Conservation (phyloP, 495 filamentous ascomycete genomes). For the Aspergillus bertholletiae region DNA sequence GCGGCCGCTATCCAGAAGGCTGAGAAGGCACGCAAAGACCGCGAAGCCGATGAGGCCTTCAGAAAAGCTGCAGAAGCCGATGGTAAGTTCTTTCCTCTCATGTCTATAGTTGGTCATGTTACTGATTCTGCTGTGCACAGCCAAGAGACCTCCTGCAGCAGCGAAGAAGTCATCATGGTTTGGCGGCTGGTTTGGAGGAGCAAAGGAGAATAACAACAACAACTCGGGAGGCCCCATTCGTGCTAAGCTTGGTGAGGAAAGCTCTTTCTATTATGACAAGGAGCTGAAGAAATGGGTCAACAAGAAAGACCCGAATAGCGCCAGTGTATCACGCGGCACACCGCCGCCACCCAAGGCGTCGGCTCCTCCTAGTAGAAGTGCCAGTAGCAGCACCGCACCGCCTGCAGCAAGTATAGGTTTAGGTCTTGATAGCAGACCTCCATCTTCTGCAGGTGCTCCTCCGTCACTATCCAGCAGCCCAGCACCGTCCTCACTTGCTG, state of each 20-base stretch:
- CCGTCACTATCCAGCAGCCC: conserved; percentile 37
- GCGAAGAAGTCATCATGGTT: conserved; percentile 85
- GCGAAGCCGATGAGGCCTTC: conserved; percentile 70
- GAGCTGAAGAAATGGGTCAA: conserved; percentile 98
- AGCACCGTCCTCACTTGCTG: conserved; percentile 31
- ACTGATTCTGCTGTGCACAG: conserved; percentile 29
- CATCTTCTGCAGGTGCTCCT: conserved; percentile 38
- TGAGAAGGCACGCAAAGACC: conserved; percentile 51
- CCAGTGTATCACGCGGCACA: conserved; percentile 45
- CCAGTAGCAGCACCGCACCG: conserved; percentile 37
- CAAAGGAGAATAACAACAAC: conserved; percentile 65
- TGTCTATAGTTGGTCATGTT: conserved; percentile 1
- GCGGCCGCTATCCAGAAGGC: conserved; percentile 51
- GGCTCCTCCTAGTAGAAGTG: conserved; percentile 37
- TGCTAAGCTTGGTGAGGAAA: conserved; percentile 94
- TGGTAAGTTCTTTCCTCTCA: conserved; percentile 41
- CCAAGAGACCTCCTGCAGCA: conserved; percentile 30
- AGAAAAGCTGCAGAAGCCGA: conserved; percentile 82
- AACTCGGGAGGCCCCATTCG: conserved; percentile 65
- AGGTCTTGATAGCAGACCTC: conserved; percentile 28
- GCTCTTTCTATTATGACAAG: conserved; percentile 87
- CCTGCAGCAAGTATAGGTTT: conserved; percentile 25
- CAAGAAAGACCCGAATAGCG: conserved; percentile 67
- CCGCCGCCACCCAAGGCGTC: conserved; percentile 50
- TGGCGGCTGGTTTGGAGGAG: conserved; percentile 73